A percentile compares a stretch with the other conserved stretches of the same genome.
These are phyloP conservation scores for Haplographium delicatum DNA, from an alignment of 495 filamentous ascomycete genomes.

Conservation along the genomic window DNA sequence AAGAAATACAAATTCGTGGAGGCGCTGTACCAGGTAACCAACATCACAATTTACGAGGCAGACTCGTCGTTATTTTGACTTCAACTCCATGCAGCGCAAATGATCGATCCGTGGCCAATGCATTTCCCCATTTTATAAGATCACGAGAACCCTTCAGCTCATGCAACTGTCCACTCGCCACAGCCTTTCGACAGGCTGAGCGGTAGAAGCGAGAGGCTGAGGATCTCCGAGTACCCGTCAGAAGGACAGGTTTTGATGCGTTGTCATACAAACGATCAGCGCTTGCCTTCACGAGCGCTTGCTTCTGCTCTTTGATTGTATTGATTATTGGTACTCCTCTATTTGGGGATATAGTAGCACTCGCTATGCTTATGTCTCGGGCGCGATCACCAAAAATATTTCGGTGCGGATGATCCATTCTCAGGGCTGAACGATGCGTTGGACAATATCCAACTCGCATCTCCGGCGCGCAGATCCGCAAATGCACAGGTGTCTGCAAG, in stretches of 20 bases:
- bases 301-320: background rate
- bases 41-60: too few species aligned
- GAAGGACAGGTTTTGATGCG: constrained; percentile 4
- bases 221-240: background rate
- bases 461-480: background rate
- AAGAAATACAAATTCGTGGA: too few species aligned
- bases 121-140: too few species aligned
- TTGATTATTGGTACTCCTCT: background rate
- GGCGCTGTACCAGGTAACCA: too few species aligned
- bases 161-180: constrained; percentile 8
- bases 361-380: constrained; percentile 3
- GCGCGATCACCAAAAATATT: background rate
- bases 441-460: background rate
- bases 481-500: background rate
- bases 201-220: constrained; percentile 6
- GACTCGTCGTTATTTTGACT: too few species aligned
- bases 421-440: constrained; percentile 1
- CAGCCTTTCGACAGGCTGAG: constrained; percentile 10
- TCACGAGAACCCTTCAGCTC: constrained; percentile 14
- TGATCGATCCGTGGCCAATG: too few species aligned
- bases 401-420: constrained; percentile 6
- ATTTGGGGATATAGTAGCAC: background rate
- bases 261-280: constrained; percentile 15
- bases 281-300: background rate
- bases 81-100: too few species aligned